Conservation (phyloP, 441 rosid species). For the Corymbia citriodora region DNA sequence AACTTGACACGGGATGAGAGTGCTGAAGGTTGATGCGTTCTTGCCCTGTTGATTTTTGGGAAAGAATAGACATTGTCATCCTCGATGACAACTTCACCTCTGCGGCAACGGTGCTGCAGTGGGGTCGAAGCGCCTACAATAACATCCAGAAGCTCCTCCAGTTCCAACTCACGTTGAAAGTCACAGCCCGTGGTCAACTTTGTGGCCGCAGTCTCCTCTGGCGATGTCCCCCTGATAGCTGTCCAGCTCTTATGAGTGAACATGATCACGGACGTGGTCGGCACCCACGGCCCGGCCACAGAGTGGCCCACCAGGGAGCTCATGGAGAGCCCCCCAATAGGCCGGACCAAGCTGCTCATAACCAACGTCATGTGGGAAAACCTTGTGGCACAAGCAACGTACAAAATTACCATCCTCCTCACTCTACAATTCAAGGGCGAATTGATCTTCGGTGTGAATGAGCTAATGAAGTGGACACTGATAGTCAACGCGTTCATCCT, state of each 20-base stretch:
- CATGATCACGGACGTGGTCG: constrained; percentile 72
- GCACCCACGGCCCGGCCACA: constrained; percentile 61
- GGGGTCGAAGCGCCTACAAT: constrained; percentile 23
- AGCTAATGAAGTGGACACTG: too few relatives aligned
- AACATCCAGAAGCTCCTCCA: constrained; percentile 68
- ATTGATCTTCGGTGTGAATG: too few relatives aligned
- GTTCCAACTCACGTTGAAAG: constrained; percentile 69
- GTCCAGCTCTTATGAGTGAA: constrained; percentile 78
- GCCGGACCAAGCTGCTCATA: too few relatives aligned
- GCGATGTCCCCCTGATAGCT: constrained; percentile 64
- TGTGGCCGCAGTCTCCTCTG: constrained; percentile 62
- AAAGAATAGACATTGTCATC: neutral
- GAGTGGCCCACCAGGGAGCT: neutral
- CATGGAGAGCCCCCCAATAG: too few relatives aligned
- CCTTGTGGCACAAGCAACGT: too few relatives aligned
- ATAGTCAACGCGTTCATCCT: too few relatives aligned
- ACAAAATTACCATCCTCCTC: too few relatives aligned
- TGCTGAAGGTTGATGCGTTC: too few relatives aligned
- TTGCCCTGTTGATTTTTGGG: too few relatives aligned
- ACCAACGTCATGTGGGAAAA: too few relatives aligned
- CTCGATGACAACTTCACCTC: neutral
- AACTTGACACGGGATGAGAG: constrained; percentile 22
- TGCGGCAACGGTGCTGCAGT: fast-evolving
- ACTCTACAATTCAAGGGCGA: too few relatives aligned
- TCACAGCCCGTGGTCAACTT: constrained; percentile 72